phyloP scores from a whole-genome alignment of 2,329 filamentous ascomycete genomes.

The Uncinocarpus reesii region DNA sequence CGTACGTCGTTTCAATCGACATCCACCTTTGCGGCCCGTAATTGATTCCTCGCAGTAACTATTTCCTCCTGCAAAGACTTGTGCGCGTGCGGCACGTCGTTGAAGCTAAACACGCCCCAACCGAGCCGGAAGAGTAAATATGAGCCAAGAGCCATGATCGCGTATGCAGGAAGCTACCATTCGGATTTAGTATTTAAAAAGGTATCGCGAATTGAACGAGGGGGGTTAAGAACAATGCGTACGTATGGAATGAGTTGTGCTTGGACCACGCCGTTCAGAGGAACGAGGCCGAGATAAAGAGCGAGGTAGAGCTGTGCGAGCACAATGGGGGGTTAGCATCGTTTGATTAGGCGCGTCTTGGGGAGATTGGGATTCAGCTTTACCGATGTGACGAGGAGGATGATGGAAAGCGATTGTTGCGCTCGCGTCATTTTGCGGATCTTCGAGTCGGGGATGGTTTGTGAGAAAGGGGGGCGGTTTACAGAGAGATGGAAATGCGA shows the following conservation, averaged over 20 bases:
- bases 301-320: conserved; percentile 68
- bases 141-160: conserved; percentile 78
- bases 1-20: conserved; percentile 29
- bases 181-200: not conserved
- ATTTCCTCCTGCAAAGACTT: conserved; percentile 80
- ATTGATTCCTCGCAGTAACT: conserved; percentile 38
- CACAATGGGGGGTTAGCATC: not conserved
- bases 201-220: not conserved
- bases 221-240: conserved; percentile 36
- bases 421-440: conserved; percentile 71
- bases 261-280: conserved; percentile 67
- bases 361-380: not conserved
- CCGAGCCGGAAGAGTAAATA: conserved; percentile 88
- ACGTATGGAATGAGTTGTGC: conserved; percentile 82
- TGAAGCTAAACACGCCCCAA: conserved; percentile 88
- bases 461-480: not conserved
- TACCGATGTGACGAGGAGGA: conserved; percentile 81
- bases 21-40: conserved; percentile 35
- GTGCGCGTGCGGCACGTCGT: conserved; percentile 86
- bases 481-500: not conserved
- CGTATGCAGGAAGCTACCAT: conserved; percentile 78
- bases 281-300: conserved; percentile 72
- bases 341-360: not conserved
- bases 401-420: conserved; percentile 80
- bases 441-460: too few relatives aligned